Conservation (phyloP, 2,329 filamentous ascomycete species). For the Diaporthe vaccinii region DNA sequence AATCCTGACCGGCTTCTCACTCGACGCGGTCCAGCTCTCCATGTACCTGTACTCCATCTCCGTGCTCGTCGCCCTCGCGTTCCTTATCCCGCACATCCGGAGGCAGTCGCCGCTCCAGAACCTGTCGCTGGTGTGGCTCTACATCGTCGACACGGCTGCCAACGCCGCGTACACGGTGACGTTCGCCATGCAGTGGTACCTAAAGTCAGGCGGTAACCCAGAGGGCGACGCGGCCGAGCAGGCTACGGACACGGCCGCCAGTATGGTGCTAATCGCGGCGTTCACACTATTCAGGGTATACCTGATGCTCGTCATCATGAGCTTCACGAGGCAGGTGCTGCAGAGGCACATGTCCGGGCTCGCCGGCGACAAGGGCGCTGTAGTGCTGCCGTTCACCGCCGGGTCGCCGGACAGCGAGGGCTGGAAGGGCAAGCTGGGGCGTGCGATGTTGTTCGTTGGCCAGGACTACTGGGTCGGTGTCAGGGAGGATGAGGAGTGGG, state of each 20-base stretch:
- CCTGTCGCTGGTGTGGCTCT: constrained; percentile 86
- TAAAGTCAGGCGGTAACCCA: constrained; percentile 60
- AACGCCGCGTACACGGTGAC: constrained; percentile 86
- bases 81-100: constrained; percentile 84
- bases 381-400: constrained; percentile 71
- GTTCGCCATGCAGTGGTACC: constrained; percentile 89
- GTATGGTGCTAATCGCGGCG: constrained; percentile 80
- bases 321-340: constrained; percentile 83
- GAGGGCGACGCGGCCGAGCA: constrained; percentile 43
- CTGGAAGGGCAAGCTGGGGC: constrained; percentile 83
- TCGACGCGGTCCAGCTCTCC: constrained; percentile 86
- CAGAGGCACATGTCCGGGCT: constrained; percentile 73
- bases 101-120: constrained; percentile 83
- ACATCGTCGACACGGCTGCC: constrained; percentile 84
- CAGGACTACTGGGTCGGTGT: constrained; percentile 82
- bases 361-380: constrained; percentile 42
- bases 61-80: constrained; percentile 75
- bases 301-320: constrained; percentile 86
- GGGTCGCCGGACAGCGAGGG: constrained; percentile 82
- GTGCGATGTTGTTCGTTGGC: constrained; percentile 81
- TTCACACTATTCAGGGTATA: constrained; percentile 85
- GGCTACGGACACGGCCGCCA: constrained; percentile 76
- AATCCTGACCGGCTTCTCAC: constrained; percentile 86
- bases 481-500: constrained; percentile 76
- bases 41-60: constrained; percentile 92